Conservation (phyloP, 306 rosid species). For the Acmispon strigosus region DNA sequence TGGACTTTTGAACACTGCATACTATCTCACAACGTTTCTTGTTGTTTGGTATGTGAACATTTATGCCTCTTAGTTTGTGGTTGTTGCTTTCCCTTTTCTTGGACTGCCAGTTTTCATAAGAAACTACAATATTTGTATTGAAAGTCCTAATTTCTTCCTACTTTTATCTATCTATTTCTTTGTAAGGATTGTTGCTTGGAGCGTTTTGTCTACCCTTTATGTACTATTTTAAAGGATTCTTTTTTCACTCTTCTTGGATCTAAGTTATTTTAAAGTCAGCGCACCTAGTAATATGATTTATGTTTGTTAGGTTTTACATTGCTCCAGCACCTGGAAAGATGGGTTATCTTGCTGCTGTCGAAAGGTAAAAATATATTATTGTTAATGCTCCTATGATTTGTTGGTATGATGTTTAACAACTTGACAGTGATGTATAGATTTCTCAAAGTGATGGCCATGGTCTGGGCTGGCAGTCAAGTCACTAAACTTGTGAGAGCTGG, state of each 20-base stretch:
- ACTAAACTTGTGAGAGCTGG: slow-evolving; percentile 85
- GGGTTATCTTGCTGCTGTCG: slow-evolving; percentile 82
- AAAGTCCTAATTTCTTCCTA: not conserved
- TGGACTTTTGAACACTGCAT: slow-evolving; percentile 77
- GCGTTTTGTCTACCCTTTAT: not conserved
- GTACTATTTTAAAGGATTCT: not conserved
- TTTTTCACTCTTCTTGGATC: not conserved
- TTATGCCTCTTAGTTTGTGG: not conserved
- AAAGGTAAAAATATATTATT: slow-evolving; percentile 40
- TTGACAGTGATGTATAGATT: slow-evolving; percentile 46
- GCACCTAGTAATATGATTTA: slow-evolving; percentile 6
- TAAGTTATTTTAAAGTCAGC: not conserved
- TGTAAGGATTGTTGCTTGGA: not conserved
- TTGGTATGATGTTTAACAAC: not conserved
- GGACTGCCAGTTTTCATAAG: not conserved
- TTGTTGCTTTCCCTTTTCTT: slow-evolving; percentile 3
- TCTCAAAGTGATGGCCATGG: slow-evolving; percentile 89
- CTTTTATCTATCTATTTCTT: not conserved
- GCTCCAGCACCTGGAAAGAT: slow-evolving; percentile 77
- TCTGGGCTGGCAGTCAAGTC: slow-evolving; percentile 97
- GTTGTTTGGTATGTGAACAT: slow-evolving; percentile 65
- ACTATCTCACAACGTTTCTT: slow-evolving; percentile 76
- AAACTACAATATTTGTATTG: not conserved
- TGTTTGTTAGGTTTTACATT: slow-evolving; percentile 63
- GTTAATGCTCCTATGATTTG: not conserved